These are phyloP conservation scores for Heliamphora pulchella DNA, from an alignment of 179 eudicot species.

Conservation along the genomic window DNA sequence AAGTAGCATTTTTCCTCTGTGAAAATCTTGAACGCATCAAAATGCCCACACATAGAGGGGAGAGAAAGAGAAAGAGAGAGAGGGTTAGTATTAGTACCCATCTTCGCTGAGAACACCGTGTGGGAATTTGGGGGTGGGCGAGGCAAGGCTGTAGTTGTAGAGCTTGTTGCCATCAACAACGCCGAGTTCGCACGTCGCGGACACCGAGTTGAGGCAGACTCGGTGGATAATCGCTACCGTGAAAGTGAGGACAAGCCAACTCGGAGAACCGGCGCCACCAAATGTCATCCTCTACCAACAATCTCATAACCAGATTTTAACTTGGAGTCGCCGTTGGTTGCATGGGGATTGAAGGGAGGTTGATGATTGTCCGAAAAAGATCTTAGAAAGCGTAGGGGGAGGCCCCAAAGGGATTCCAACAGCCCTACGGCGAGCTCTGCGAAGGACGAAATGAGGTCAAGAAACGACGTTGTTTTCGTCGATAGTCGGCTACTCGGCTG, in stretches of 20 bases:
- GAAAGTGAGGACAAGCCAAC: constrained; percentile 14
- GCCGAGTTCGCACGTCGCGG: constrained; percentile 48
- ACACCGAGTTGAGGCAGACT: constrained; percentile 22
- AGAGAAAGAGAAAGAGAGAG: constrained; percentile 13
- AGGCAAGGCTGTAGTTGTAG: constrained; percentile 50
- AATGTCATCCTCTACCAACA: constrained; percentile 15
- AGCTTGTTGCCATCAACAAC: constrained; percentile 41
- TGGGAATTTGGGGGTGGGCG: constrained; percentile 45
- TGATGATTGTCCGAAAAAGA: no score
- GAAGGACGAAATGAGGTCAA: no score
- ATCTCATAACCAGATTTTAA: constrained; percentile 14
- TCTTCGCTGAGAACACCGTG: constrained; percentile 94
- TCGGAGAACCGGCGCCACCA: constrained; percentile 7
- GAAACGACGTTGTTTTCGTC: no score
- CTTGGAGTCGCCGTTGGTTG: neutral
- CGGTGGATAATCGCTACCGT: constrained; percentile 22
- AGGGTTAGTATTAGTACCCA: constrained; percentile 42
- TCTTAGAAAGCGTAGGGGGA: no score
- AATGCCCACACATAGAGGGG: neutral
- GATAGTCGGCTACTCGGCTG: no score
- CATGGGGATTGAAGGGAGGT: neutral
- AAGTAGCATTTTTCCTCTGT: no score
- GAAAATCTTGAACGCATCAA: neutral
- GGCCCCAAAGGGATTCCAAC: no score
- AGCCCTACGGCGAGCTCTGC: no score